phyloP scores from a whole-genome alignment of 1,284 basidiomycete genomes.

The Trametes pubescens region DNA sequence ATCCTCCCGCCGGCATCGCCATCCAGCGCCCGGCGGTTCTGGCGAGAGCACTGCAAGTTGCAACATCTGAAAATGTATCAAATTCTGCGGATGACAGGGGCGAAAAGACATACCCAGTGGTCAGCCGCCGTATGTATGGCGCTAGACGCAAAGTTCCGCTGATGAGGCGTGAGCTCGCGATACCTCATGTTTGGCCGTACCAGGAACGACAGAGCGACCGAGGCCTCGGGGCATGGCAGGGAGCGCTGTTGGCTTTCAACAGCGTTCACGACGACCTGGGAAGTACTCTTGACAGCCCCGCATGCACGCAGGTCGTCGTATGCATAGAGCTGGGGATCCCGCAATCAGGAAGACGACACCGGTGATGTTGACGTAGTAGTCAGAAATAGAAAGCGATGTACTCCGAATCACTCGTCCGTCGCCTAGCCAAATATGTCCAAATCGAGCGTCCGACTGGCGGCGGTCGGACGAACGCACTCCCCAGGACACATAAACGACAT shows the following conservation, averaged over 20 bases:
- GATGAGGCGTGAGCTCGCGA: neutral
- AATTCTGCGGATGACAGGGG: neutral
- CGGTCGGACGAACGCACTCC: no score
- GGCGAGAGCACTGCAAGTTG: neutral
- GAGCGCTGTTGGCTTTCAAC: neutral
- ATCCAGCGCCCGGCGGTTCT: neutral
- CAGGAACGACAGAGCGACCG: neutral
- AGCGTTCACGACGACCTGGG: neutral
- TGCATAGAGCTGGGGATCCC: no score
- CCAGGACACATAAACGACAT: no score
- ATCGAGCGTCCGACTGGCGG: neutral
- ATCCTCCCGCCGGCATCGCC: neutral
- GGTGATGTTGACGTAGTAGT: neutral
- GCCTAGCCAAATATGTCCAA: slow-evolving; percentile 1
- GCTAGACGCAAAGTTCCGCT: slow-evolving; percentile 1
- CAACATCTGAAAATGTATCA: neutral
- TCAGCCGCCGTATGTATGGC: slow-evolving; percentile 1
- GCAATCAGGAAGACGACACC: no score
- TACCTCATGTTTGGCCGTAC: neutral
- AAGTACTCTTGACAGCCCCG: neutral
- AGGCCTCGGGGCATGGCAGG: neutral
- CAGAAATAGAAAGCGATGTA: neutral
- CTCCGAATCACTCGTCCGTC: neutral
- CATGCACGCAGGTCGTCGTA: neutral
- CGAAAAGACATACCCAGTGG: neutral